phyloP scores from a whole-genome alignment of 495 filamentous ascomycete genomes.

The Talaromyces nanjingensis region DNA sequence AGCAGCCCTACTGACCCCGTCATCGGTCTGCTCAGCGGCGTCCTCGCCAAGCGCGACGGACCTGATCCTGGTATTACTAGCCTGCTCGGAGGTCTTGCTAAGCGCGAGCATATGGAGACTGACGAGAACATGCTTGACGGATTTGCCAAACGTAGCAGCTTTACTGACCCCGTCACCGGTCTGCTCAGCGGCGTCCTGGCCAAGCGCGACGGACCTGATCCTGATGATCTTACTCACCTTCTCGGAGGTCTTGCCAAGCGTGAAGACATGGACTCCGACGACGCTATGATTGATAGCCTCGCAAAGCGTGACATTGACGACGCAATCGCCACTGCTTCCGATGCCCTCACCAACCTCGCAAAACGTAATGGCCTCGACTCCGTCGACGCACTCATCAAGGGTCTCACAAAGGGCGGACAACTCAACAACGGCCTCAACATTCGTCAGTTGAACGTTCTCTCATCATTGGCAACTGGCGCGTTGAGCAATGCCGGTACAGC shows the following conservation, averaged over 20 bases:
- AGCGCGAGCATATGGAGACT: too few relatives aligned
- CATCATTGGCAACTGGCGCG: background rate
- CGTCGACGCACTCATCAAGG: background rate
- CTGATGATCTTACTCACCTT: too few relatives aligned
- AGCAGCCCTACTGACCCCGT: background rate
- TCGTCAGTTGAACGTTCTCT: background rate
- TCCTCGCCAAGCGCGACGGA: background rate
- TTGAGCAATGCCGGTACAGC: slow-evolving; percentile 4
- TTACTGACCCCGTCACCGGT: background rate
- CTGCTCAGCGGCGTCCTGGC: background rate
- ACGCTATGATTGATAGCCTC: background rate
- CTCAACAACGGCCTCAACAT: background rate
- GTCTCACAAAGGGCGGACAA: slow-evolving; percentile 1
- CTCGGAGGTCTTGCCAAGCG: too few relatives aligned
- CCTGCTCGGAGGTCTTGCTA: too few relatives aligned
- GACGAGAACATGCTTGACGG: too few relatives aligned
- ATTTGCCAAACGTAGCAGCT: background rate
- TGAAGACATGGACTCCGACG: background rate
- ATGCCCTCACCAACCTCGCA: background rate
- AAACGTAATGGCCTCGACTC: slow-evolving; percentile 1
- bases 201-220: too few relatives aligned
- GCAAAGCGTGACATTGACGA: background rate
- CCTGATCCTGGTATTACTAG: too few relatives aligned
- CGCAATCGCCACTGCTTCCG: background rate
- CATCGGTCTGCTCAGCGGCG: background rate